phyloP scores from a whole-genome alignment of 305 asterid genomes.

The Fraxinus paxiana region DNA sequence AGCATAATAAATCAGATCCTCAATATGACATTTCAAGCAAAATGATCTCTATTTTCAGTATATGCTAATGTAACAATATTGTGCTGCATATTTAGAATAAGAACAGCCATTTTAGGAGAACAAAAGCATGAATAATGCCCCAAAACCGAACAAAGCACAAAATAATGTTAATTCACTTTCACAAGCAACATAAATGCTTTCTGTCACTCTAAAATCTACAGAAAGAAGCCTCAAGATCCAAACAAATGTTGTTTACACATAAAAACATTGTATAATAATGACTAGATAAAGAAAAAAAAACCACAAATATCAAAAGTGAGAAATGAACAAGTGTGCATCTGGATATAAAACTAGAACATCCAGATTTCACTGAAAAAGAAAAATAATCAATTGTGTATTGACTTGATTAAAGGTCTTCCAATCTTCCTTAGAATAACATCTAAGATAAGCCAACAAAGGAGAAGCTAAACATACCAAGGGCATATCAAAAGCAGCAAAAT shows the following conservation, averaged over 20 bases:
- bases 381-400: neutral
- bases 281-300: neutral
- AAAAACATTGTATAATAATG: neutral
- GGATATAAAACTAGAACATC: neutral
- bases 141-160: neutral
- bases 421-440: neutral
- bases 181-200: neutral
- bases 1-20: neutral
- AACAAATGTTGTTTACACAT: neutral
- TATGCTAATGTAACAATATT: neutral
- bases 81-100: neutral
- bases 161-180: neutral
- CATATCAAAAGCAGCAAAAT: constrained; percentile 70
- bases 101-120: neutral
- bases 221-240: neutral
- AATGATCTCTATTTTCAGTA: neutral
- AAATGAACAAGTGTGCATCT: neutral
- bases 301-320: neutral
- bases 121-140: neutral
- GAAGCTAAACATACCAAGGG: constrained; percentile 66
- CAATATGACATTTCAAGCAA: neutral
- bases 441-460: constrained; percentile 3
- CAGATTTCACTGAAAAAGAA: neutral
- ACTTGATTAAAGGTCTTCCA: neutral
- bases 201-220: neutral